Percentiles rank a stretch among this genome's conserved stretches.
phyloP scores from a whole-genome alignment of 768 basidiomycete species.

The Mycena pura region DNA sequence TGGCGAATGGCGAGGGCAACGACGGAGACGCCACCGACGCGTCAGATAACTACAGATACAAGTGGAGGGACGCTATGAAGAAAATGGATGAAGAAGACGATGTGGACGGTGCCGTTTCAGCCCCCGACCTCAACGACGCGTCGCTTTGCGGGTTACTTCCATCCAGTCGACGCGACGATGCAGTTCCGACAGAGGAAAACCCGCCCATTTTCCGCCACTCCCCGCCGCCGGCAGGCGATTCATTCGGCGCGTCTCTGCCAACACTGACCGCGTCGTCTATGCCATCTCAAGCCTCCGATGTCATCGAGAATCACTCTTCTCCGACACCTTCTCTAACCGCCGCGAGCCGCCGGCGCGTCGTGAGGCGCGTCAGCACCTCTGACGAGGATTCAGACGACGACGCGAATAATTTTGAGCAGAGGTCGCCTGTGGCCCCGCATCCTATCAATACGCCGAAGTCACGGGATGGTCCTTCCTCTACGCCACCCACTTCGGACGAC shows the following conservation, averaged over 20 bases:
- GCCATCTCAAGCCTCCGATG: background rate
- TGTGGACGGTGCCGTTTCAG: background rate
- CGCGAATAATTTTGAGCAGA: slow-evolving; percentile 2
- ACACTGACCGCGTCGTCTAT: slow-evolving; percentile 9
- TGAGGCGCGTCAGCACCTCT: background rate
- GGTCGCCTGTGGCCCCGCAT: background rate
- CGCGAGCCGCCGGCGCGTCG: slow-evolving; percentile 10
- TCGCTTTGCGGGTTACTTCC: background rate
- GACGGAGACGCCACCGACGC: slow-evolving; percentile 21
- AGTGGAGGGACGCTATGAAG: slow-evolving; percentile 16
- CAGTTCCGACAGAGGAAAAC: background rate
- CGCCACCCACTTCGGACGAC: slow-evolving; percentile 22
- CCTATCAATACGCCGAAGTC: slow-evolving; percentile 22
- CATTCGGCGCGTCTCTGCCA: slow-evolving; percentile 8
- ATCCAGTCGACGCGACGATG: background rate
- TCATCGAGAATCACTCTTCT: background rate
- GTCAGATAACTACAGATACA: slow-evolving; percentile 10
- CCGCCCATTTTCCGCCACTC: slow-evolving; percentile 1
- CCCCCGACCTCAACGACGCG: slow-evolving; percentile 12
- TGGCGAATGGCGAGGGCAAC: slow-evolving; percentile 15
- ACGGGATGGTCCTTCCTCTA: slow-evolving; percentile 16
- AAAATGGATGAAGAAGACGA: slow-evolving; percentile 8
- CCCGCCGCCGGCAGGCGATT: background rate
- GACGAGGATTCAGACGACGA: slow-evolving; percentile 22
- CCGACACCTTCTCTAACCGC: slow-evolving; percentile 8